Conservation (phyloP, 805 yeast species). For the Starmerella vaccinii region DNA sequence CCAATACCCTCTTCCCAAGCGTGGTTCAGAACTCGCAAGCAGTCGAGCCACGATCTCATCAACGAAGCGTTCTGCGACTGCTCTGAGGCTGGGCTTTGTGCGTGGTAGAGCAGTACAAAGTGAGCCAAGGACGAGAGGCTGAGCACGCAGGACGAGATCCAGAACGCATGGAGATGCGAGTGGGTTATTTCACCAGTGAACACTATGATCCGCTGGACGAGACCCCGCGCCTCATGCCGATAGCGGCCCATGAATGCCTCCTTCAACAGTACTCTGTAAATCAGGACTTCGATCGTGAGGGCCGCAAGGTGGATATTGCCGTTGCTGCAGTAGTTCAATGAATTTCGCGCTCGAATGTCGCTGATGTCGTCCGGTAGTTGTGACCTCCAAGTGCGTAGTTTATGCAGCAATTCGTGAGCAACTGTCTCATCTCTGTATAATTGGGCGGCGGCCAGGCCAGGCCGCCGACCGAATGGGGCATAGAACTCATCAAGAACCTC, state of each 20-base stretch:
- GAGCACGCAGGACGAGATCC: constrained; percentile 29
- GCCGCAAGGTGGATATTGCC: constrained; percentile 29
- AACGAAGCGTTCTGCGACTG: constrained; percentile 24
- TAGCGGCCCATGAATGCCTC: constrained; percentile 23
- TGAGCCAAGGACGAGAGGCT: constrained; percentile 30
- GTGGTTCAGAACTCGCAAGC: constrained; percentile 28
- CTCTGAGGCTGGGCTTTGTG: constrained; percentile 28
- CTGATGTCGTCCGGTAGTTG: constrained; percentile 25
- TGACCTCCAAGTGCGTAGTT: constrained; percentile 25
- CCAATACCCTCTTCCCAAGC: constrained; percentile 34
- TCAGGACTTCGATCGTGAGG: constrained; percentile 28
- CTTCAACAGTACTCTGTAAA: constrained; percentile 26
- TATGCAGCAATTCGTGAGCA: constrained; percentile 21
- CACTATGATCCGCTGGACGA: constrained; percentile 27
- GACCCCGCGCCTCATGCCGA: constrained; percentile 27
- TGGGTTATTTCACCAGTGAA: constrained; percentile 31
- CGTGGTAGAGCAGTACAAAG: constrained; percentile 29
- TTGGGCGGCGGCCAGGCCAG: constrained; percentile 14
- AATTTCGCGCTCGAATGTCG: constrained; percentile 24
- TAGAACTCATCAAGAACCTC: constrained; percentile 25
- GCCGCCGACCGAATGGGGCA: constrained; percentile 13
- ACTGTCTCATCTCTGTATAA: constrained; percentile 7
- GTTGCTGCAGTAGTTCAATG: constrained; percentile 27
- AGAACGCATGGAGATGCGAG: constrained; percentile 31
- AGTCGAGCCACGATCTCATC: constrained; percentile 30